A percentile compares a stretch with the other conserved stretches of the same genome.
phyloP scores from a whole-genome alignment of 345 rosid genomes.

The Brassica incana region DNA sequence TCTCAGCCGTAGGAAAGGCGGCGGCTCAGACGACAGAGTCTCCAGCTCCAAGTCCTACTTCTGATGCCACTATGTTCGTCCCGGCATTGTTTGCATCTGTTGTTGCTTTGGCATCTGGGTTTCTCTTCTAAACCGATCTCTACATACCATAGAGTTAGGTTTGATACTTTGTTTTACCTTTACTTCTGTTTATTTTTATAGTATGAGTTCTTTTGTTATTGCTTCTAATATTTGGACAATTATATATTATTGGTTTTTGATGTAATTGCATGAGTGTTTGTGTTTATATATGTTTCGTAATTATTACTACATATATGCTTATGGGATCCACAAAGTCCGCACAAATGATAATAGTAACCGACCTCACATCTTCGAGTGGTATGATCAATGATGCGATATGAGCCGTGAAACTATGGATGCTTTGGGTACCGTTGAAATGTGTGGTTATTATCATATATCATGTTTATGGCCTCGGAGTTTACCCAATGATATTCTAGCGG shows the following conservation, averaged over 20 bases:
- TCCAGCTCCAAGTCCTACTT: conserved; percentile 45
- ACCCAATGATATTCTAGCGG: background rate
- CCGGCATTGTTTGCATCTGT: conserved; percentile 43
- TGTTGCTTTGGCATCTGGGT: conserved; percentile 39
- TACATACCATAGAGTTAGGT: conserved; percentile 18
- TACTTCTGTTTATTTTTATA: background rate
- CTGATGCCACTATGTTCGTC: conserved; percentile 38
- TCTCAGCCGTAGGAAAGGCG: conserved; percentile 39
- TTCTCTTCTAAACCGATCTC: conserved; percentile 31
- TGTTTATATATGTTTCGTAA: conserved; percentile 18
- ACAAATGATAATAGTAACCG: conserved; percentile 9
- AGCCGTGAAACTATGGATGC: conserved; percentile 27
- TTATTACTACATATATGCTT: conserved; percentile 10
- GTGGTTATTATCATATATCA: conserved; percentile 11
- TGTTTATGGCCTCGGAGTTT: conserved; percentile 1
- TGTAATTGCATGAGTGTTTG: conserved; percentile 26
- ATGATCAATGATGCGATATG: conserved; percentile 15
- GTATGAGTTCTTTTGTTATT: background rate
- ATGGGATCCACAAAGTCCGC: background rate
- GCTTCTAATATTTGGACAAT: conserved; percentile 13
- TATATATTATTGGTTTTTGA: background rate
- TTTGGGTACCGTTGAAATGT: conserved; percentile 1
- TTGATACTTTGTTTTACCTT: background rate
- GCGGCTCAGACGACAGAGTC: conserved; percentile 29
- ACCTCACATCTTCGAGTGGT: conserved; percentile 18